Conservation (phyloP, 2,329 filamentous ascomycete species). For the Curvularia sp. region DNA sequence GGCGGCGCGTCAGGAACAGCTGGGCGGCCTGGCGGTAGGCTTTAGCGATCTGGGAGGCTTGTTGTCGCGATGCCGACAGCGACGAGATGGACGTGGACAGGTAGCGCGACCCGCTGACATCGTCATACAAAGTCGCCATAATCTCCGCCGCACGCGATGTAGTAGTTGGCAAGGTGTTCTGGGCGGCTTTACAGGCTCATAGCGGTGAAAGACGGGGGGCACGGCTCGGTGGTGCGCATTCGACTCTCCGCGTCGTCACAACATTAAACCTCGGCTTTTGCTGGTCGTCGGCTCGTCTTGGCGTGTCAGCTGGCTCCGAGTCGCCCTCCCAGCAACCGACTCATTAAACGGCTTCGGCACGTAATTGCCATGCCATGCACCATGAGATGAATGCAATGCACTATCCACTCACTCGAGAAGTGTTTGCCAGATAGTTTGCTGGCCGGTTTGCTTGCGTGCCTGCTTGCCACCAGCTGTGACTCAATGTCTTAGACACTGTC, state of each 20-base stretch:
- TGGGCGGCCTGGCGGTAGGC: slow-evolving; percentile 94
- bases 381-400: neutral
- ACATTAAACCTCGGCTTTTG: slow-evolving; percentile 21
- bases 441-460: neutral
- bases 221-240: slow-evolving; percentile 22
- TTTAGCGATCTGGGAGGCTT: slow-evolving; percentile 79
- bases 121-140: slow-evolving; percentile 58
- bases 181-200: slow-evolving; percentile 17
- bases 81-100: slow-evolving; percentile 74
- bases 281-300: slow-evolving; percentile 23
- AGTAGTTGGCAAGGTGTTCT: neutral
- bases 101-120: slow-evolving; percentile 62
- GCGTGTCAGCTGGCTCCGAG: slow-evolving; percentile 19
- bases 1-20: slow-evolving; percentile 89
- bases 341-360: slow-evolving; percentile 10
- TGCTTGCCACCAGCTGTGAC: slow-evolving; percentile 9
- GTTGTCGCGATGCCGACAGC: slow-evolving; percentile 70
- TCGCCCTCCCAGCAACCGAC: neutral
- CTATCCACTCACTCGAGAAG: slow-evolving; percentile 16
- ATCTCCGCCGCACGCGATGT: slow-evolving; percentile 1
- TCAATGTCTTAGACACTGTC: slow-evolving; percentile 16
- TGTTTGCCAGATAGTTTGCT: slow-evolving; percentile 6
- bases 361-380: neutral
- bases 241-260: slow-evolving; percentile 24
- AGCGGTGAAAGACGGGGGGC: slow-evolving; percentile 16